phyloP scores from a whole-genome alignment of 2,329 filamentous ascomycete genomes.

The Colletotrichum tanaceti region DNA sequence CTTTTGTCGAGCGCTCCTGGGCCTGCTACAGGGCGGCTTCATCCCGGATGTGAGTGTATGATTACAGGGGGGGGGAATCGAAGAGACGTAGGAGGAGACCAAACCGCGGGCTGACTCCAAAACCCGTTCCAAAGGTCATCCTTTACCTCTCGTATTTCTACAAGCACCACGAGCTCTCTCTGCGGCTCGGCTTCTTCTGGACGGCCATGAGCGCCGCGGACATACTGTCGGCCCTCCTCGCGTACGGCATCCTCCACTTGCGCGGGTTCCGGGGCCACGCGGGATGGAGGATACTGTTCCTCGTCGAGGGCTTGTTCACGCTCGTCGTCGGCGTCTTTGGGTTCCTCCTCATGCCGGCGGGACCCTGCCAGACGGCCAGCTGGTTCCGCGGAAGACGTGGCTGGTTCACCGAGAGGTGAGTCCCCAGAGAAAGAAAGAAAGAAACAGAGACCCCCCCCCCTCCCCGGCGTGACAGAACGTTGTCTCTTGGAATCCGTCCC shows the following conservation, averaged over 20 bases:
- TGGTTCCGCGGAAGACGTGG: constrained; percentile 65
- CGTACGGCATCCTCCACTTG: constrained; percentile 55
- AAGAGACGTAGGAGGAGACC: background rate
- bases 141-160: constrained; percentile 60
- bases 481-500: too few relatives aligned
- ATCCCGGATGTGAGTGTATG: constrained; percentile 54
- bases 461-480: too few relatives aligned
- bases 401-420: constrained; percentile 67
- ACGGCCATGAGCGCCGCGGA: constrained; percentile 55
- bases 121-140: constrained; percentile 46
- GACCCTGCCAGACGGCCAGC: constrained; percentile 62
- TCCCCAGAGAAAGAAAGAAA: too few relatives aligned
- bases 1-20: constrained; percentile 48
- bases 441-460: too few relatives aligned
- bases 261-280: constrained; percentile 50
- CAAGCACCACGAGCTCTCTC: constrained; percentile 54
- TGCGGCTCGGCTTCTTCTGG: constrained; percentile 57
- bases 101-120: background rate
- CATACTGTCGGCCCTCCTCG: constrained; percentile 53
- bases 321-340: constrained; percentile 63
- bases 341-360: constrained; percentile 66
- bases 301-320: constrained; percentile 62
- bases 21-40: constrained; percentile 53
- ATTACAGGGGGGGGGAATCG: too few relatives aligned
- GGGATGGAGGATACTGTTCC: constrained; percentile 64